phyloP scores from a whole-genome alignment of 2,329 filamentous ascomycete genomes.

The Ceratocystis huliohia region DNA sequence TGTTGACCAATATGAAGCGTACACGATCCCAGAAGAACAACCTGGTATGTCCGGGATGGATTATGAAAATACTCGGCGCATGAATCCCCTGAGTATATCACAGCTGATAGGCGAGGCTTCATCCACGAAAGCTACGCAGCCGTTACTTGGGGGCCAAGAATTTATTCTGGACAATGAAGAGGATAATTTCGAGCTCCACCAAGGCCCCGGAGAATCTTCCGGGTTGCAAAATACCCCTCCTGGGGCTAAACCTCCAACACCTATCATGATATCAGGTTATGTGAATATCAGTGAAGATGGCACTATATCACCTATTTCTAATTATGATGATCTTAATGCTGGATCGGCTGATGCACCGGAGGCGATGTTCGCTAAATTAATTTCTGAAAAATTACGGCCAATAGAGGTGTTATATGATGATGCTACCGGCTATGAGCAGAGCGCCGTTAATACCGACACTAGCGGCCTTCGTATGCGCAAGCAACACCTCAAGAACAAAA shows the following conservation, averaged over 20 bases:
- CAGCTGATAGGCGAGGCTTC: background rate
- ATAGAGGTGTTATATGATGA: background rate
- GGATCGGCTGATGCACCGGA: background rate
- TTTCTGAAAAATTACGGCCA: background rate
- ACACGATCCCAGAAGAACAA: background rate
- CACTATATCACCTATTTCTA: background rate
- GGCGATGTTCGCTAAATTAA: background rate
- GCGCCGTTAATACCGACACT: background rate
- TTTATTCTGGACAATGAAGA: background rate
- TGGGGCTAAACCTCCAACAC: conserved; percentile 12
- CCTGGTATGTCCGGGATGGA: background rate
- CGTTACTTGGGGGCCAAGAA: background rate
- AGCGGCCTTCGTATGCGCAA: background rate
- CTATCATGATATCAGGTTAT: conserved; percentile 11
- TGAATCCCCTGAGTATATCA: background rate
- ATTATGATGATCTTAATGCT: background rate
- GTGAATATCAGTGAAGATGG: conserved; percentile 5
- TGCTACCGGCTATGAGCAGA: background rate
- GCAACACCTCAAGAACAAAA: background rate
- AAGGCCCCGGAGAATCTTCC: background rate
- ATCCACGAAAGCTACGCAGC: background rate
- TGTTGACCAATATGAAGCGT: background rate
- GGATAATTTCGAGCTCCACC: background rate
- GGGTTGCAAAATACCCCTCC: background rate
- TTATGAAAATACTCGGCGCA: background rate